phyloP scores from a whole-genome alignment of 176 grass and related monocot species.

The Thalia dealbata region DNA sequence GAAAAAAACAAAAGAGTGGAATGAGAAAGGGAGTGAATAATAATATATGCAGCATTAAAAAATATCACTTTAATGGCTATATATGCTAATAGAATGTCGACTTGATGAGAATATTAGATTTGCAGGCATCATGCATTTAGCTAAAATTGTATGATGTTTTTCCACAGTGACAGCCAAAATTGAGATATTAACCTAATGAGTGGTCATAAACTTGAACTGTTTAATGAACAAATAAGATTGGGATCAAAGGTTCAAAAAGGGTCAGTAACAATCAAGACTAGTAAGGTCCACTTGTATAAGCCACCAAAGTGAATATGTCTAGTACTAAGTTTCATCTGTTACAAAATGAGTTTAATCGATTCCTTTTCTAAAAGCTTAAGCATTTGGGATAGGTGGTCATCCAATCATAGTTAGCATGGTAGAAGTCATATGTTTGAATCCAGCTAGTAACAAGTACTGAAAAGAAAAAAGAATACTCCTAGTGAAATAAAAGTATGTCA shows the following conservation, averaged over 20 bases:
- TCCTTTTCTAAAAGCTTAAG: no score
- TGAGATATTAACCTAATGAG: not conserved
- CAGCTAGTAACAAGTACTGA: no score
- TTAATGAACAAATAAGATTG: not conserved
- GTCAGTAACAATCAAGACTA: no score
- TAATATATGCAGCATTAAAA: not conserved
- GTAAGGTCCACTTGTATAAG: no score
- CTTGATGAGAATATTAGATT: not conserved
- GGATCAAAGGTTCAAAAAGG: not conserved
- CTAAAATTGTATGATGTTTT: not conserved
- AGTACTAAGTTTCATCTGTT: not conserved
- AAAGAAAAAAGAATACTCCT: no score
- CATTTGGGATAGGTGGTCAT: no score
- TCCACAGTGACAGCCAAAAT: not conserved
- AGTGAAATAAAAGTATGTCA: no score
- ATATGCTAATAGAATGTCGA: not conserved
- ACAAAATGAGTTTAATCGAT: no score
- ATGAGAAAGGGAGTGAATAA: not conserved
- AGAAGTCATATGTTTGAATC: no score
- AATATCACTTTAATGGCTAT: not conserved
- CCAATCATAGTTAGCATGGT: no score
- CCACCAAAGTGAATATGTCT: not conserved
- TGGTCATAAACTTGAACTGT: not conserved
- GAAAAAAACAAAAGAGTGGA: constrained; percentile 19
- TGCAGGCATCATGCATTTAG: not conserved